Conservation (phyloP, 2,329 filamentous ascomycete genomes). For the Phaeophleospora eucalypticola region DNA sequence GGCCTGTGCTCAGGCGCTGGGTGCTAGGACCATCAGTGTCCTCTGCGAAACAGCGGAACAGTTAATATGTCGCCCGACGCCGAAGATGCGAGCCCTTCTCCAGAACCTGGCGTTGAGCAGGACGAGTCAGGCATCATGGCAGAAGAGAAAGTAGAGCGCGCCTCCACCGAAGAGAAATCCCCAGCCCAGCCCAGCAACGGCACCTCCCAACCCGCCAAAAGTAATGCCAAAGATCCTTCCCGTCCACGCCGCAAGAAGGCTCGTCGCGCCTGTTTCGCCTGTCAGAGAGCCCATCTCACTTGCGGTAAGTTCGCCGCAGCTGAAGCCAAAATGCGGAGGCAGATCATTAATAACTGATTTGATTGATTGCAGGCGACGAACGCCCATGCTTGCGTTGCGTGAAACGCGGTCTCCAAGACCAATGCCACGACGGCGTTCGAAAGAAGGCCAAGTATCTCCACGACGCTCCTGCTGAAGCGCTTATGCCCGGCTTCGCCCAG, state of each 20-base stretch:
- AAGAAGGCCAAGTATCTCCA: conserved; percentile 99
- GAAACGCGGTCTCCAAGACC: conserved; percentile 84
- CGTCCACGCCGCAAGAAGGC: conserved; percentile 94
- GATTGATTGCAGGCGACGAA: conserved; percentile 69
- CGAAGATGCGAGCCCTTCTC: conserved; percentile 45
- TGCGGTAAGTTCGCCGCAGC: conserved; percentile 69
- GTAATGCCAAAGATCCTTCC: conserved; percentile 76
- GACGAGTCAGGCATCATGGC: conserved; percentile 42
- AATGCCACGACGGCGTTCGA: conserved; percentile 90
- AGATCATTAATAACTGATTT: conserved; percentile 15
- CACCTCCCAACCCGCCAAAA: conserved; percentile 32
- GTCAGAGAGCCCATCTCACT: conserved; percentile 93
- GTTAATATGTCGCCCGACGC: conserved; percentile 50
- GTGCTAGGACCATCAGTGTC: conserved; percentile 24
- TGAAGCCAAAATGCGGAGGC: conserved; percentile 1
- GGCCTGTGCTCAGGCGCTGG: conserved; percentile 35
- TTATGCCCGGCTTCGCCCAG: conserved; percentile 76
- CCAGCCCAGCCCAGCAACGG: conserved; percentile 29
- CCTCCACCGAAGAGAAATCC: conserved; percentile 36
- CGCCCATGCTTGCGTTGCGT: conserved; percentile 90
- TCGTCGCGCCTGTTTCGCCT: conserved; percentile 89
- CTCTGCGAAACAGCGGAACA: conserved; percentile 25
- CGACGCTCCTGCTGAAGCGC: conserved; percentile 83
- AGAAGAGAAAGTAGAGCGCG: conserved; percentile 38
- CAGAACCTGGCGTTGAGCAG: conserved; percentile 43